These are phyloP conservation scores for Fonsecaea monophora DNA, from an alignment of 2,329 filamentous ascomycete species.

Conservation along the genomic window DNA sequence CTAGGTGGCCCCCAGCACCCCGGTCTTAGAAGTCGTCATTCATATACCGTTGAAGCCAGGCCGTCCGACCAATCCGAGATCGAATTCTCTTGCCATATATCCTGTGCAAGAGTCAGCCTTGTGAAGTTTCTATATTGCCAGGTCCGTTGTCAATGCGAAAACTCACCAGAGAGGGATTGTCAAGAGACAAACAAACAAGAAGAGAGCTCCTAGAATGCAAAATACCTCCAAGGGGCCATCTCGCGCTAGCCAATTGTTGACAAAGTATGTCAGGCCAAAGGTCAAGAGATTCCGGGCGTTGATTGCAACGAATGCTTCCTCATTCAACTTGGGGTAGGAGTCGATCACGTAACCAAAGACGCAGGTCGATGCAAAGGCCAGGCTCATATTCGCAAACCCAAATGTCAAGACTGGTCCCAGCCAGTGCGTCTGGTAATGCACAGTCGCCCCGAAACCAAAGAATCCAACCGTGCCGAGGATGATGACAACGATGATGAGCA, in stretches of 20 bases:
- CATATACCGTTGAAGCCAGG: conserved; percentile 38
- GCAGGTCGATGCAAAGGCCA: conserved; percentile 56
- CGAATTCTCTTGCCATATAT: conserved; percentile 58
- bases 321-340: conserved; percentile 54
- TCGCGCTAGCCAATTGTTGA: conserved; percentile 50
- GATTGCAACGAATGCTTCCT: conserved; percentile 61
- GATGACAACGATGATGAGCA: conserved; percentile 79
- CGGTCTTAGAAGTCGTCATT: conserved; percentile 32
- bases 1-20: not conserved
- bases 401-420: conserved; percentile 57
- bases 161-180: conserved; percentile 56
- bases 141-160: not conserved
- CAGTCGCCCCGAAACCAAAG: conserved; percentile 56
- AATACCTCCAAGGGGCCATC: conserved; percentile 49
- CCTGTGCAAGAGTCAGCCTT: conserved; percentile 36
- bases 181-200: conserved; percentile 54
- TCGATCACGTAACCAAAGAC: conserved; percentile 61
- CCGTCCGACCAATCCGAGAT: conserved; percentile 52
- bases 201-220: conserved; percentile 53
- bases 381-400: conserved; percentile 57
- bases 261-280: conserved; percentile 50
- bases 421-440: conserved; percentile 50
- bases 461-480: conserved; percentile 55
- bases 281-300: conserved; percentile 55
- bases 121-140: not conserved